Evolutionary conservation across 371 early-diverging fungal species (phyloP), one percentile per base, ranked within the genome.

Genomic region (Mortierella sp.): DNA sequence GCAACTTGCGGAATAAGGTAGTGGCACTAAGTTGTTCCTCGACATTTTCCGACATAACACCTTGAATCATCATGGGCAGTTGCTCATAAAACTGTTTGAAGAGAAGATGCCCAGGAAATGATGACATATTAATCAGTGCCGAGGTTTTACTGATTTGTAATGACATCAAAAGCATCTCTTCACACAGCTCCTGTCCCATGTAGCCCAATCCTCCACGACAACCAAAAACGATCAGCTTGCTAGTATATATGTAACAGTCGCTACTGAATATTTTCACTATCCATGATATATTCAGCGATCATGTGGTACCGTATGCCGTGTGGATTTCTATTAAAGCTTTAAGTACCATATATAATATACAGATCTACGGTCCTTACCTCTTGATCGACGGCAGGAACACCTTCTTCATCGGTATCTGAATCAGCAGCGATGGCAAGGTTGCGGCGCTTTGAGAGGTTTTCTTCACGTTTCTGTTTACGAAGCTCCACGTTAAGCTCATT

Each of bases 391-490:
- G 86, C 76, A 37, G 85, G 84, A 54, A 85, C 87, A 35, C 86
- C 85, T 66, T 95, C 96, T 65, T 93, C 93, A 69, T 97, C 97
- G 67, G 91, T 91, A 70, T 96, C 88, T 66, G 82, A 87, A 28
- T 83, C 86, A 42, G 85, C 86, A 8, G 83, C 84, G 42, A 87
- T 66, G 55, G 85, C 84, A 72, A 98, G 84, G 84, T 96, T 97
- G 64, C 99, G 90, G 76, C 96, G 91, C 90, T 99, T 99, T 69
- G 95, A 88, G 34, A 98, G 84, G 45, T 92, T 90, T 82, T 99
- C 98, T 76, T 98, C 97, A 70, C 96, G 92, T 90, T 98, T 98
- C 84, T 95, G 94, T 84, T 95, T 95, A 65, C 99, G 93, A 81
- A 99, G 92, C 86, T 97, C 97, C 31, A 98, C 96, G 55, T 94